These are phyloP conservation scores for Serendipita indica DNA, from an alignment of 768 basidiomycete genomes.

Conservation along the genomic window DNA sequence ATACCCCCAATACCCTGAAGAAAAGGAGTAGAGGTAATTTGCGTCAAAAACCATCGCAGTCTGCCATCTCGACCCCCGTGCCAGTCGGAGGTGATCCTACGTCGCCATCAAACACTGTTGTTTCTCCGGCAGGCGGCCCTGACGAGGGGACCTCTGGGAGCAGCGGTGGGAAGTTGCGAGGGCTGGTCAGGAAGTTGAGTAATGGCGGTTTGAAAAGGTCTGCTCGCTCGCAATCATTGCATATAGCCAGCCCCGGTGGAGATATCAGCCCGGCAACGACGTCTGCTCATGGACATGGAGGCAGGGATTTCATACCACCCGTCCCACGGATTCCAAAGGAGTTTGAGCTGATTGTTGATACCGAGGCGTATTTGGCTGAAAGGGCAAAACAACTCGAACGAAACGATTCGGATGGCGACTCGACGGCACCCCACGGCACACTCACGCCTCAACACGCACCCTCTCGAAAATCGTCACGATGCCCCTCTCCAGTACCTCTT, in stretches of 20 bases:
- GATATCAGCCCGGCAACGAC: background rate
- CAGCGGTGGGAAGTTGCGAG: slow-evolving; percentile 8
- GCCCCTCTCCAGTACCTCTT: background rate
- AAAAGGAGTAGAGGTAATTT: background rate
- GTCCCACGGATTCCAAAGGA: slow-evolving; percentile 3
- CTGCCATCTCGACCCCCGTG: background rate
- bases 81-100: background rate
- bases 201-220: background rate
- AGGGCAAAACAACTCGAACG: background rate
- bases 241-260: background rate
- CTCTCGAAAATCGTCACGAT: background rate
- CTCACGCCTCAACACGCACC: background rate
- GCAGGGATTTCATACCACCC: background rate
- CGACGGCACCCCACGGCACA: background rate
- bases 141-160: background rate
- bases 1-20: slow-evolving; percentile 10
- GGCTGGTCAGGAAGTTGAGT: slow-evolving; percentile 4
- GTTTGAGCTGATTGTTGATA: slow-evolving; percentile 2
- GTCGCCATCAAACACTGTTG: background rate
- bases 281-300: background rate
- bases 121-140: background rate
- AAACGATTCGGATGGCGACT: background rate
- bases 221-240: background rate
- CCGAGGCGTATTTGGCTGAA: background rate
- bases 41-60: background rate